Percentiles rank a stretch among this genome's conserved stretches.
These are phyloP conservation scores for Medicago lupulina DNA, from an alignment of 306 rosid species.

Conservation along the genomic window DNA sequence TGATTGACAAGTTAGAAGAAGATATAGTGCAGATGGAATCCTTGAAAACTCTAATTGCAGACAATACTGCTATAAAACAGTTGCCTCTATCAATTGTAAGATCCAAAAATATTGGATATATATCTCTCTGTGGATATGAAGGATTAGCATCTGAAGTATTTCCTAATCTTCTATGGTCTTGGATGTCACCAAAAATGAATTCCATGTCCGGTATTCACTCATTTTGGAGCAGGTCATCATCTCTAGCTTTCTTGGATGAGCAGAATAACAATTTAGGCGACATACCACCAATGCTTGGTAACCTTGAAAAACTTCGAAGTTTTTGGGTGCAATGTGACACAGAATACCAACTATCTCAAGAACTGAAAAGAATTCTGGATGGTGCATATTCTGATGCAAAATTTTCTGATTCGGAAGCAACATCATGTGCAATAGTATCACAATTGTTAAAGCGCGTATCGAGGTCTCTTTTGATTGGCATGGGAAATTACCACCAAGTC, in stretches of 20 bases:
- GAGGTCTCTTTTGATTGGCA: constrained; percentile 26
- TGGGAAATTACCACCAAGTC: constrained; percentile 26
- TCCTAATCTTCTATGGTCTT: constrained; percentile 46
- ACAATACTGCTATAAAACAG: constrained; percentile 39
- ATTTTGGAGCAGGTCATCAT: neutral
- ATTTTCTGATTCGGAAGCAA: neutral
- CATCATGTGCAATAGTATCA: neutral
- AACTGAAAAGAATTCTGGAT: constrained; percentile 1
- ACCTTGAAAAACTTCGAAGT: constrained; percentile 4
- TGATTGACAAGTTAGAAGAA: constrained; percentile 40
- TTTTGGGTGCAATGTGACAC: constrained; percentile 1
- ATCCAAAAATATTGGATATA: constrained; percentile 32
- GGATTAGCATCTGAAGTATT: constrained; percentile 29
- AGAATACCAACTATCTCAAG: neutral
- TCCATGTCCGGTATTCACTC: neutral
- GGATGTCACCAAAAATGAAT: constrained; percentile 38
- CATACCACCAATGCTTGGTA: neutral
- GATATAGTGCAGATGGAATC: constrained; percentile 53
- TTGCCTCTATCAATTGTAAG: constrained; percentile 29
- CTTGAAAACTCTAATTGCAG: constrained; percentile 41
- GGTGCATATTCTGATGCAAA: neutral
- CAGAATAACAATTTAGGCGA: neutral
- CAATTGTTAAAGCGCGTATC: neutral
- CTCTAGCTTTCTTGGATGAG: neutral
- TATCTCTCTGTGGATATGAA: constrained; percentile 51